Evolutionary conservation across 176 grass and related monocot genomes (phyloP), one percentile per base, ranked within the genome.

Genomic region (Guadua angustifolia): DNA sequence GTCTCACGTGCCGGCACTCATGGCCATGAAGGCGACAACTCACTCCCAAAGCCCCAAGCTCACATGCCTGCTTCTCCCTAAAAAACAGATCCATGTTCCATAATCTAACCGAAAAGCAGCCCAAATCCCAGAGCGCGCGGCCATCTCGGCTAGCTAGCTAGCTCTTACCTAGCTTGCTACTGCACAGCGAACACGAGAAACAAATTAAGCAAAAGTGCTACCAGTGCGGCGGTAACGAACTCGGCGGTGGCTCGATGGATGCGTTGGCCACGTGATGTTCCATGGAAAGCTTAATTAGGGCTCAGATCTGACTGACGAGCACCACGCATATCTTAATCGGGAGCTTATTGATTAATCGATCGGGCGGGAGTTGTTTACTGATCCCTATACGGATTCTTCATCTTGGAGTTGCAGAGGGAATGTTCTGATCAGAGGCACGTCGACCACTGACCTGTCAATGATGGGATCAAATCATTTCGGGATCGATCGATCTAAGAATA

Each of bases 361-460:
- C 52, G 42, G 59, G 1, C 5, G 8, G 53, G 4, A 78, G 38
- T 86, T 78, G 88, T 90, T 86, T 83, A 74, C 84, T 45, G 75
- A 87, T 87, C 89, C 80, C 89, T 52, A 87, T 80, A 80, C 74
- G 59, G 84, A 87, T 87, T 63, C 80, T 69, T 87, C 60, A 79
- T 60, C 36, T 40, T 42, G 84, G 66, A 12, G 66, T 46, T 78
- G 74, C 89, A 87, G 89, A 84, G 84, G 84, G 89, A 90, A 90
- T 90, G 89, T 90, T 90, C 80, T 39, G 69, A 83, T 74, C 74
- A 81, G 61, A 68, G 50, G 15, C 61, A 83, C 72, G 79, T 50
- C 38, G 7, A 22, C 6, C 5, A 13, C 24, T 29, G 61, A 33
- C 61, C 71, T 74, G 71, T 75, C 78, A 87, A 77, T 88, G 64